Evolutionary conservation across 139 green algal species (phyloP).

Genomic region (Edaphochlamys debaryana): DNA sequence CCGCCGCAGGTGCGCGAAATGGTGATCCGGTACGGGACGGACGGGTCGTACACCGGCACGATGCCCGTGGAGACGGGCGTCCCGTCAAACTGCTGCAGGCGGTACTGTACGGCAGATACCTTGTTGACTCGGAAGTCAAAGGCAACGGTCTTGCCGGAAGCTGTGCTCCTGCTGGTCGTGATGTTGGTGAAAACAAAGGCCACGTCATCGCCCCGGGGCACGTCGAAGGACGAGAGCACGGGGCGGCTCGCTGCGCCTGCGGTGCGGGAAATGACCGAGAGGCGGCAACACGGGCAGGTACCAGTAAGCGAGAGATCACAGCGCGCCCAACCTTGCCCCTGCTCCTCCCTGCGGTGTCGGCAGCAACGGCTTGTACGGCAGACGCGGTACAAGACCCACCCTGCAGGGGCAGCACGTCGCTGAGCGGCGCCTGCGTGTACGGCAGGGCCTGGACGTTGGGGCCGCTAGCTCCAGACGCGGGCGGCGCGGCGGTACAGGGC

Average conservation of each 20-base stretch:
- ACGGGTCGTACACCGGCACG: slow-evolving; percentile 43
- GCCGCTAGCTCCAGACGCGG: background rate
- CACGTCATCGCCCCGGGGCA: slow-evolving; percentile 1
- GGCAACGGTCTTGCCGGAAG: slow-evolving; percentile 11
- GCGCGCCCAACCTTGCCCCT: too few relatives aligned
- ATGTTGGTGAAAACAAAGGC: slow-evolving; percentile 21
- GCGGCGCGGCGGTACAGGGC: slow-evolving; percentile 34
- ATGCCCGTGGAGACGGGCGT: slow-evolving; percentile 38
- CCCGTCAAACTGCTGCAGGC: slow-evolving; percentile 37
- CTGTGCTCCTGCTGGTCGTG: too few relatives aligned
- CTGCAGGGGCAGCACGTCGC: too few relatives aligned
- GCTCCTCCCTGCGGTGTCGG: too few relatives aligned
- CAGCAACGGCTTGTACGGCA: too few relatives aligned
- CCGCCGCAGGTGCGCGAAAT: slow-evolving; percentile 18
- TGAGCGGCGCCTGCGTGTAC: slow-evolving; percentile 2
- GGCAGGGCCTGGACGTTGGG: slow-evolving; percentile 38
- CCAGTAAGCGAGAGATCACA: too few relatives aligned
- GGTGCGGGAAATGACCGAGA: background rate
- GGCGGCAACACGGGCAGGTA: too few relatives aligned
- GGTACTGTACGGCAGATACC: slow-evolving; percentile 38
- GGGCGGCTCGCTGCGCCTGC: background rate
- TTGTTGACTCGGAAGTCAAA: slow-evolving; percentile 42
- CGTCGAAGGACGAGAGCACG: slow-evolving; percentile 4
- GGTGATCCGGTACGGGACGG: background rate
- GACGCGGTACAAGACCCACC: too few relatives aligned